Evolutionary conservation across 2,329 filamentous ascomycete species (phyloP).

Genomic region (Penicillium sp.): DNA sequence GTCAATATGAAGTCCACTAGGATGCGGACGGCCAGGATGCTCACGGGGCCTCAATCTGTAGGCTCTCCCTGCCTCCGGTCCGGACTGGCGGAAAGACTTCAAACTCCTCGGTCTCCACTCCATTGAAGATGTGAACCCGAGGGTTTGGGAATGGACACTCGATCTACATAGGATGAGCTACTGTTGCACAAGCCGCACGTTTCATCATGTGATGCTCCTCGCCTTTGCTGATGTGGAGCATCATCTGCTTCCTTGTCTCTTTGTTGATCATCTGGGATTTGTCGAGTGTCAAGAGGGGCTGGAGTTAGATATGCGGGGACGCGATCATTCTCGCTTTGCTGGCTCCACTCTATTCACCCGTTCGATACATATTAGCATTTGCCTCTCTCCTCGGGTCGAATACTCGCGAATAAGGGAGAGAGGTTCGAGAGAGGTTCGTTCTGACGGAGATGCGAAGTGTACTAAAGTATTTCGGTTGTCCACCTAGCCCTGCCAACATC

Average conservation of each 20-base stretch:
- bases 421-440: background rate
- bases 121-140: slow-evolving; percentile 6
- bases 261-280: slow-evolving; percentile 14
- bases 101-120: background rate
- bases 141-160: slow-evolving; percentile 10
- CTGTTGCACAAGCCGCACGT: slow-evolving; percentile 25
- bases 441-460: background rate
- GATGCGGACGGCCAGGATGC: background rate
- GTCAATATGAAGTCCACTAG: background rate
- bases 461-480: background rate
- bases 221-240: slow-evolving; percentile 3
- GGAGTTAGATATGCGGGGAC: slow-evolving; percentile 6
- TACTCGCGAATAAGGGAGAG: background rate
- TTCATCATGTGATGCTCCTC: slow-evolving; percentile 29
- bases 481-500: background rate
- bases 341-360: background rate
- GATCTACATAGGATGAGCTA: slow-evolving; percentile 11
- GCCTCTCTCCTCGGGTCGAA: background rate
- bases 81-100: slow-evolving; percentile 11
- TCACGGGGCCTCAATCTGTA: background rate
- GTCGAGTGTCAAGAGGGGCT: background rate
- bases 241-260: slow-evolving; percentile 11
- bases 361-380: slow-evolving; percentile 1
- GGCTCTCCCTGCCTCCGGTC: slow-evolving; percentile 1
- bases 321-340: background rate